These are phyloP conservation scores for Dictyostelium capitatum DNA, from an alignment of 78 protist genomes.

Conservation along the genomic window DNA sequence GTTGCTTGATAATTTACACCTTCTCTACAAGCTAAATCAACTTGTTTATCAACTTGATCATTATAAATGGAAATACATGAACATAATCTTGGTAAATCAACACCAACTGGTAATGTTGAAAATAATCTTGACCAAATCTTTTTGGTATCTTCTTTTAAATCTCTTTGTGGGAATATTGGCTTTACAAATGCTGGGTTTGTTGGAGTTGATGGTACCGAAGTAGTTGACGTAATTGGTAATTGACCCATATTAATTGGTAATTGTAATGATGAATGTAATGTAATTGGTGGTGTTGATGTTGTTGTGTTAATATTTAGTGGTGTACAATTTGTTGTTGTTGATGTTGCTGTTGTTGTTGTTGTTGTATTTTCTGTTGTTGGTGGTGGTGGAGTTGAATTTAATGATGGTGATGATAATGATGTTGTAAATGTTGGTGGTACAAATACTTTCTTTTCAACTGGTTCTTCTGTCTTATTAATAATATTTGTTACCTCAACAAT, in stretches of 20 bases:
- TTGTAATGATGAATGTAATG: conserved; percentile 20
- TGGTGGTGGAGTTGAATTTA: conserved; percentile 12
- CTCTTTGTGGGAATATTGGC: conserved; percentile 15
- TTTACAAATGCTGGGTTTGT: neutral
- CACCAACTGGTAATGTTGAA: conserved; percentile 40
- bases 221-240: neutral
- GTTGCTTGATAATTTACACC: neutral
- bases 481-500: neutral
- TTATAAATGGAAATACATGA: conserved; percentile 46
- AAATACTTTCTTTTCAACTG: conserved; percentile 22
- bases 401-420: conserved; percentile 56
- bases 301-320: no score
- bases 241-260: neutral
- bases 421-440: conserved; percentile 48
- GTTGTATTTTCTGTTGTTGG: neutral
- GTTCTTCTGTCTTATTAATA: neutral
- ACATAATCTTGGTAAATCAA: conserved; percentile 63
- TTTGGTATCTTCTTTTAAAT: conserved; percentile 57
- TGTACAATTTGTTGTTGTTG: neutral
- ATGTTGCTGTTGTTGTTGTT: conserved; percentile 3
- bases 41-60: neutral
- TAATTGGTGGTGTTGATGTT: neutral
- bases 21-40: conserved; percentile 15
- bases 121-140: conserved; percentile 42
- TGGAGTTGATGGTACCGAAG: neutral